phyloP scores from a whole-genome alignment of 345 rosid species.

The Geranium brycei region DNA sequence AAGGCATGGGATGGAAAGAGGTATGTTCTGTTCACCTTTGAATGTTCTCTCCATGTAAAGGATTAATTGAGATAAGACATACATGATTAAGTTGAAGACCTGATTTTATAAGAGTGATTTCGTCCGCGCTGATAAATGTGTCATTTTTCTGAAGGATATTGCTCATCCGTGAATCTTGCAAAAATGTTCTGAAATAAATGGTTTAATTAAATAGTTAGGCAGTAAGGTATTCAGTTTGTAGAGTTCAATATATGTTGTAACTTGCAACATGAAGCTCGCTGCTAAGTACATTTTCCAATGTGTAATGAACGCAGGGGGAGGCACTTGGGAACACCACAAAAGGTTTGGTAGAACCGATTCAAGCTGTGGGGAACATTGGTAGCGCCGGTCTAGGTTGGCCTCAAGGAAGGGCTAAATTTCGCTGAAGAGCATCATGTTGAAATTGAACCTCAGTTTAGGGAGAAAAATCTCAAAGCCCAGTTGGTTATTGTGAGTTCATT shows the following conservation, averaged over 20 bases:
- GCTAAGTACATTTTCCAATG: not conserved
- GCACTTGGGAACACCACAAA: conserved; percentile 45
- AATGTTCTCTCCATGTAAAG: too few species aligned
- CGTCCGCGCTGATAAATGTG: not conserved
- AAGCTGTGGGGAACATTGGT: conserved; percentile 60
- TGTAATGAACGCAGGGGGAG: conserved; percentile 42
- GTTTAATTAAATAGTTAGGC: not conserved
- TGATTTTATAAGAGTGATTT: not conserved
- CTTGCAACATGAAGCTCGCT: not conserved
- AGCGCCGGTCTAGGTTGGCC: conserved; percentile 72
- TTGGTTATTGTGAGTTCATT: too few species aligned
- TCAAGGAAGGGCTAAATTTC: conserved; percentile 21
- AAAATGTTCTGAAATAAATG: not conserved
- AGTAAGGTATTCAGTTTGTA: not conserved
- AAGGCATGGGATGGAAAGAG: conserved; percentile 92
- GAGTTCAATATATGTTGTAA: not conserved
- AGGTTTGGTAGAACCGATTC: conserved; percentile 59
- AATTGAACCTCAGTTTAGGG: too few species aligned
- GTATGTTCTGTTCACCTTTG: conserved; percentile 16
- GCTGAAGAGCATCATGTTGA: not conserved
- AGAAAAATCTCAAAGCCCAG: too few species aligned
- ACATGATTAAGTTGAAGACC: not conserved
- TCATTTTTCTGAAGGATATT: not conserved
- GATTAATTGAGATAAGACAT: not conserved
- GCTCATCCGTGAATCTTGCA: not conserved